Base-by-base conservation (phyloP, 768 basidiomycete genomes). In the Punctularia strigosozonata region DNA sequence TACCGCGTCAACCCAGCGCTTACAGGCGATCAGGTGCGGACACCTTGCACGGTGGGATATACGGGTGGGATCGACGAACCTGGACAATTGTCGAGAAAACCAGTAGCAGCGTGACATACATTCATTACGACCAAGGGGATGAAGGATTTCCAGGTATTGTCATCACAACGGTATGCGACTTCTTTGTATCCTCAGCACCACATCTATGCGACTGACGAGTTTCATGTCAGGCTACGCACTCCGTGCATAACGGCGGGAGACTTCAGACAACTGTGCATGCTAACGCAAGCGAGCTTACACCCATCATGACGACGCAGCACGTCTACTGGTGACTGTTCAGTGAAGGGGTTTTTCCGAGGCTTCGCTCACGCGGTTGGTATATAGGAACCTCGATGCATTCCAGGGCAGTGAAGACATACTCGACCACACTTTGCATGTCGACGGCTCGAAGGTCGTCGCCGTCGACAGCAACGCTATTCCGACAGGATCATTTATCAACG, bases 291-390 rank as follows among this genome's bases (percentile, higher is more conserved):
- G 53, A 72, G 46, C 58, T 65, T 64, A 75, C 73, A 2, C 73
- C 73, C 0, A 71, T 74, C 38, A 71, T 75, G 72, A 50, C 73
- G 21, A 72, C 71, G 0, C 69, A 69, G 40, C 73, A 75, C 44
- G 59, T 68, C 23, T 76, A 73, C 49, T 71, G 68, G 71, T 68
- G 31, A 14, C 53, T 37, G 6, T 22, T 25, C 21, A 33, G 3
- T 37, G 25, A 28, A 32, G 24, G 17, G n/a, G 15, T 32, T 3
- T 18, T 6, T 25, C 10, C 31, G 10, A 4, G 7, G 40, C 26
- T 3, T 36, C 15, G 15, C 23, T 8, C 13, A 4, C 31, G 21
- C 17, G 22, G 12, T 15, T 8, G 28, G 19, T 14, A 8, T 10
- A 32, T 31, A 69, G 68, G 66, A 74, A 74, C 44, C 56, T 74